Conservation (phyloP, 2,329 filamentous ascomycete species). For the Ophiostoma ips region DNA sequence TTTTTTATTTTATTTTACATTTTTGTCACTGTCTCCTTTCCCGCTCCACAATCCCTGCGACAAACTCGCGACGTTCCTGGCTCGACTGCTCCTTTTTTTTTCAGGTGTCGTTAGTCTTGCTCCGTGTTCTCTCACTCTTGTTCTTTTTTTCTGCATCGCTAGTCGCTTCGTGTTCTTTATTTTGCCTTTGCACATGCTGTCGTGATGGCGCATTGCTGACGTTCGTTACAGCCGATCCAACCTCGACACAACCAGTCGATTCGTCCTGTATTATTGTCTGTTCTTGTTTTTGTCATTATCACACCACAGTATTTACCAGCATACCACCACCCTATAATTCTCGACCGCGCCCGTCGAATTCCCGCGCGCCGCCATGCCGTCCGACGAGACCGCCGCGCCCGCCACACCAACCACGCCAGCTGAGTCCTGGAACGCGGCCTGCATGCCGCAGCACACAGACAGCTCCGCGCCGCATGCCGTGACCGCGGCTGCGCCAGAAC, state of each 20-base stretch:
- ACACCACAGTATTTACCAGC: too few species aligned
- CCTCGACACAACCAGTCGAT: neutral
- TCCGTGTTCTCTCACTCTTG: neutral
- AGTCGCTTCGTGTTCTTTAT: neutral
- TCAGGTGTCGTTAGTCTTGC: neutral
- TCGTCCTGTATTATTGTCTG: neutral
- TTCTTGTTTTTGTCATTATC: neutral
- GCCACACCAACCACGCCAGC: neutral
- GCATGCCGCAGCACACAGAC: constrained; percentile 30
- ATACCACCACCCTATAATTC: neutral
- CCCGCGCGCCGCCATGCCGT: constrained; percentile 24
- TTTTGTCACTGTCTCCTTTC: constrained; percentile 5
- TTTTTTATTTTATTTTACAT: neutral
- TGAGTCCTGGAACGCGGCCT: constrained; percentile 33
- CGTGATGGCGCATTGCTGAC: constrained; percentile 8
- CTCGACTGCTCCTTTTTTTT: constrained; percentile 1
- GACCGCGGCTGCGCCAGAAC: neutral
- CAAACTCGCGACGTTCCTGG: neutral
- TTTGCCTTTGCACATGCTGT: too few species aligned
- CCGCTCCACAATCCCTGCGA: constrained; percentile 6
- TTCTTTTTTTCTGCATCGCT: neutral
- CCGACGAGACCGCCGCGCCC: constrained; percentile 27
- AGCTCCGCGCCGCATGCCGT: neutral
- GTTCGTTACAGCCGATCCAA: neutral
- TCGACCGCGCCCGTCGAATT: too few species aligned